Evolutionary conservation across 2,329 filamentous ascomycete genomes (phyloP).

Genomic region (Aspergillus ochraceoroseus): DNA sequence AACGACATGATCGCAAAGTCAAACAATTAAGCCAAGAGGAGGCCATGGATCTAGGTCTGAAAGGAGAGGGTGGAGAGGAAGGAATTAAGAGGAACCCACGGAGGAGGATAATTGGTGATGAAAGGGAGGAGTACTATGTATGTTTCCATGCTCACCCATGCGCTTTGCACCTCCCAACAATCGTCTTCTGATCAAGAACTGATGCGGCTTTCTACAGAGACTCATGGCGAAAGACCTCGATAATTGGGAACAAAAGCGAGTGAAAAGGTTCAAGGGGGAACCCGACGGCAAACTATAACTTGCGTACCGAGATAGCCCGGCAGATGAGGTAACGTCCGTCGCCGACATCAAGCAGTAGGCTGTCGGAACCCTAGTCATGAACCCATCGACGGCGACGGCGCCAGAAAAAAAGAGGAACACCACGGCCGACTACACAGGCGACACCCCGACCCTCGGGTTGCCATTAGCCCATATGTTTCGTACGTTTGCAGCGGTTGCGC

Average conservation of each 20-base stretch:
- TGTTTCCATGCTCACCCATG: too few species aligned
- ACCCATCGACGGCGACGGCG: too few species aligned
- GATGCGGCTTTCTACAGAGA: constrained; percentile 49
- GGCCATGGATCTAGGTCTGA: constrained; percentile 68
- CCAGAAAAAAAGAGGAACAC: too few species aligned
- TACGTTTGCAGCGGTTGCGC: too few species aligned
- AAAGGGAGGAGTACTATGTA: constrained; percentile 48
- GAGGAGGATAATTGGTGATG: constrained; percentile 40
- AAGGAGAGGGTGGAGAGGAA: constrained; percentile 69
- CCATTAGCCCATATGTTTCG: too few species aligned
- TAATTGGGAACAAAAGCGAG: constrained; percentile 93
- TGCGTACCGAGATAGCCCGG: background rate
- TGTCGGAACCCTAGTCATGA: too few species aligned
- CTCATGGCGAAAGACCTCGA: constrained; percentile 86
- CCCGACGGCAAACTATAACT: constrained; percentile 70
- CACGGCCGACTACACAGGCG: too few species aligned
- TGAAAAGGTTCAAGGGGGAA: constrained; percentile 84
- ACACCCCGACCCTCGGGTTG: too few species aligned
- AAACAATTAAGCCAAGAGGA: constrained; percentile 80
- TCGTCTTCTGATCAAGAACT: constrained; percentile 10
- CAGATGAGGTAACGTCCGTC: too few species aligned
- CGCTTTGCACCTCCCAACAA: background rate
- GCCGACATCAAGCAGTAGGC: too few species aligned
- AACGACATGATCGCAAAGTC: constrained; percentile 85
- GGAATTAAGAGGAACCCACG: constrained; percentile 56